Percentiles rank a stretch among this genome's conserved stretches.
Evolutionary conservation across 768 basidiomycete species (phyloP).

Genomic region (Pisolithus orientalis): DNA sequence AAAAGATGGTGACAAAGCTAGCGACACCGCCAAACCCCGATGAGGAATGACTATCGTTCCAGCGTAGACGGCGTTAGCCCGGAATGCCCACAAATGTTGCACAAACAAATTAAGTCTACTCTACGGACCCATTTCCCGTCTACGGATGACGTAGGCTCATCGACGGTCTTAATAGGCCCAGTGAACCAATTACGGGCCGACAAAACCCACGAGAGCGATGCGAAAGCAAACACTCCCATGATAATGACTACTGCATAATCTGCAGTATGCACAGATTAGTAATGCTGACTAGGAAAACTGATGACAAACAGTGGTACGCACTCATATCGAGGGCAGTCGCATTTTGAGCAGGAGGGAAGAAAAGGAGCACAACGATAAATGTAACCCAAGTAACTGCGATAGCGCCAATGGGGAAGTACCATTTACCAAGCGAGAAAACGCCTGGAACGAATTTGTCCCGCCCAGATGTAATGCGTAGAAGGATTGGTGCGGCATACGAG

Average conservation of each 20-base stretch:
- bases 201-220: constrained; percentile 54
- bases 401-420: constrained; percentile 53
- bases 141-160: constrained; percentile 12
- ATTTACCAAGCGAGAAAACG: constrained; percentile 53
- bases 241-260: constrained; percentile 69
- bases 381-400: constrained; percentile 62
- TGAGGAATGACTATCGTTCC: too few species aligned
- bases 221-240: constrained; percentile 58
- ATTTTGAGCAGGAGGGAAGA: constrained; percentile 46
- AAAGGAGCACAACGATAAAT: constrained; percentile 52
- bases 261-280: constrained; percentile 19
- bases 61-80: background rate
- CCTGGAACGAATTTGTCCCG: constrained; percentile 52
- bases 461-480: constrained; percentile 66
- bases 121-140: constrained; percentile 8
- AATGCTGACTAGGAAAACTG: background rate
- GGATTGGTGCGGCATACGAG: constrained; percentile 59
- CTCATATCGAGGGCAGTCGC: constrained; percentile 47
- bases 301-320: constrained; percentile 26
- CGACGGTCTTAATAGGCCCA: constrained; percentile 53
- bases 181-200: constrained; percentile 69
- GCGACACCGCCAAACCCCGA: too few species aligned
- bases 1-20: too few species aligned
- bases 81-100: background rate
- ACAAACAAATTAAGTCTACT: background rate